Conservation (phyloP, 2,329 filamentous ascomycete genomes). For the Xylaria sp. region DNA sequence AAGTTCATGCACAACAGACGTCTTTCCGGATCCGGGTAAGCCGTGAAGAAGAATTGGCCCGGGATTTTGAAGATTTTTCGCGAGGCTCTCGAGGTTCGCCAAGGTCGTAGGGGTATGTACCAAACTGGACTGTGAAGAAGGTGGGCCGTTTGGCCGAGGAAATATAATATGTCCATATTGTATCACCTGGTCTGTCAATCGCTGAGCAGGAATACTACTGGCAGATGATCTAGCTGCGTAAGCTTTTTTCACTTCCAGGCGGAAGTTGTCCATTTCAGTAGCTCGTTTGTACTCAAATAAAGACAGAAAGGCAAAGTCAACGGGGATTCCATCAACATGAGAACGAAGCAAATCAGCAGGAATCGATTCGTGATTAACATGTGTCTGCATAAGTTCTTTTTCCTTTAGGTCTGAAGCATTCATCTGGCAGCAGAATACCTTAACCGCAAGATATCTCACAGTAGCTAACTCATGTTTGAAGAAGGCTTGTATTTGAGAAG, state of each 20-base stretch:
- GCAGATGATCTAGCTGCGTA: conserved; percentile 35
- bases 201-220: conserved; percentile 49
- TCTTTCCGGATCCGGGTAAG: conserved; percentile 89
- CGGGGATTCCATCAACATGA: conserved; percentile 76
- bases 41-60: conserved; percentile 85
- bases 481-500: conserved; percentile 73
- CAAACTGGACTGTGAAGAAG: conserved; percentile 61
- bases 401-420: conserved; percentile 82
- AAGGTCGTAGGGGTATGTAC: conserved; percentile 78
- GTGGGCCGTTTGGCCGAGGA: conserved; percentile 66
- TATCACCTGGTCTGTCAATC: conserved; percentile 69
- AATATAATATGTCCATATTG: conserved; percentile 75
- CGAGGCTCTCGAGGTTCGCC: conserved; percentile 76
- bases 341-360: conserved; percentile 67
- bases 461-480: conserved; percentile 68
- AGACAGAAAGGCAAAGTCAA: conserved; percentile 81
- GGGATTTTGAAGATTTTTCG: conserved; percentile 70
- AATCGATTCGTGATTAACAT: conserved; percentile 64
- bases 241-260: conserved; percentile 51
- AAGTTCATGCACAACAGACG: conserved; percentile 82
- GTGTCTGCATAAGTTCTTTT: conserved; percentile 73
- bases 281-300: conserved; percentile 67
- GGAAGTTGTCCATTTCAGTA: conserved; percentile 56
- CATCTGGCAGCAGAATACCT: conserved; percentile 82
- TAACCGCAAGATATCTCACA: conserved; percentile 82